A percentile compares a stretch with the other conserved stretches of the same genome.
These are phyloP conservation scores for Tolypocladium sp. DNA, from an alignment of 2,329 filamentous ascomycete species.

Conservation along the genomic window DNA sequence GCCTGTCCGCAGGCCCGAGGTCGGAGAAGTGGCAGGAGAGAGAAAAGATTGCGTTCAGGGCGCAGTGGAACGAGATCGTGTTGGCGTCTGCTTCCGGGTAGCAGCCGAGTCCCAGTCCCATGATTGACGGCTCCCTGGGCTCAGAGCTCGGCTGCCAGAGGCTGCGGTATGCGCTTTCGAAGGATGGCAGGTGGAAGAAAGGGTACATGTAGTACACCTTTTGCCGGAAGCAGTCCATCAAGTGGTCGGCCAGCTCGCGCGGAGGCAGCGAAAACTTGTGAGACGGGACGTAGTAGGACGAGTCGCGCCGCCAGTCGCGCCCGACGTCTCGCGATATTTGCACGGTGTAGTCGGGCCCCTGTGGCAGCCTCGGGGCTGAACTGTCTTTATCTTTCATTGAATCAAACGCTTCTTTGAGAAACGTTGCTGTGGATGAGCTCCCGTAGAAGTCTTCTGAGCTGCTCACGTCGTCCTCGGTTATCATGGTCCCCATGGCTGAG, in stretches of 20 bases:
- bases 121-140: not conserved
- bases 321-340: not conserved
- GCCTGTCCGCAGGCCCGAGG: not conserved
- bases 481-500: constrained; percentile 27
- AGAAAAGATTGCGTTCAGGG: constrained; percentile 5
- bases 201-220: constrained; percentile 32
- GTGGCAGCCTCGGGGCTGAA: not conserved
- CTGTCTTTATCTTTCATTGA: constrained; percentile 12
- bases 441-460: not conserved
- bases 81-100: constrained; percentile 16
- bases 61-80: constrained; percentile 25
- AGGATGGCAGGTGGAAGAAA: constrained; percentile 30
- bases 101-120: constrained; percentile 21
- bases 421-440: constrained; percentile 17
- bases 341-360: not conserved
- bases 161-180: constrained; percentile 26
- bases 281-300: constrained; percentile 6
- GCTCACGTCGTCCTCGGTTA: constrained; percentile 18
- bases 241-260: constrained; percentile 28
- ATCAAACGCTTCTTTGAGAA: constrained; percentile 26
- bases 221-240: constrained; percentile 28
- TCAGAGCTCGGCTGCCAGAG: constrained; percentile 20
- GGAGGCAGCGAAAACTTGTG: constrained; percentile 27
- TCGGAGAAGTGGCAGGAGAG: not conserved
- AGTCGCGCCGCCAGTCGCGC: constrained; percentile 4